A percentile compares a stretch with the other conserved stretches of the same genome.
Evolutionary conservation across 1,139 yeast species (phyloP).

Genomic region (Lizanozyma gosingica): DNA sequence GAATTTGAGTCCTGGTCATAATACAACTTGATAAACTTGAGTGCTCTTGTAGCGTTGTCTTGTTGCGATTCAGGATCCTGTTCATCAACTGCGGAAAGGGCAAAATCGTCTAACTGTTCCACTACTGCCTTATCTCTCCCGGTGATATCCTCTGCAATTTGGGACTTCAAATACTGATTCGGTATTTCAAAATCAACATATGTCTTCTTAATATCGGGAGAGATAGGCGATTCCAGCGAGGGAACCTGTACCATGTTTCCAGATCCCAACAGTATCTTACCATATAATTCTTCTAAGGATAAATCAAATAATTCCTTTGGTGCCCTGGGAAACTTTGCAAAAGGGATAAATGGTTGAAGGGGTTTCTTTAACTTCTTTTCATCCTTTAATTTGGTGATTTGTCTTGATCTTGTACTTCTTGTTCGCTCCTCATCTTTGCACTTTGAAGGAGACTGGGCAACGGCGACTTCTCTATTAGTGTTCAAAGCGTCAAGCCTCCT

Average conservation of each 20-base stretch:
- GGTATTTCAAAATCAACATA: constrained; percentile 26
- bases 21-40: constrained; percentile 16
- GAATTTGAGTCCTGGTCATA: constrained; percentile 21
- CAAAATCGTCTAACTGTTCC: constrained; percentile 15
- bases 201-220: constrained; percentile 4
- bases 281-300: constrained; percentile 14
- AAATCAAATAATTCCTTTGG: constrained; percentile 14
- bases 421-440: background rate
- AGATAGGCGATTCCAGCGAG: background rate
- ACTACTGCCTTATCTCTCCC: constrained; percentile 19
- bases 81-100: constrained; percentile 13
- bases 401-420: background rate
- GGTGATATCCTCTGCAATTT: constrained; percentile 14
- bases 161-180: constrained; percentile 18
- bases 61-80: constrained; percentile 17
- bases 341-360: constrained; percentile 12
- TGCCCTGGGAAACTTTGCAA: constrained; percentile 22
- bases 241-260: constrained; percentile 4
- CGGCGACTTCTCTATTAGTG: background rate
- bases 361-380: background rate
- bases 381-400: background rate
- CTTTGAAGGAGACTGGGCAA: background rate
- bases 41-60: constrained; percentile 8
- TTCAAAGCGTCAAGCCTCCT: background rate
- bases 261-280: constrained; percentile 8